A percentile compares a stretch with the other conserved stretches of the same genome.
Evolutionary conservation across 176 grass and related monocot species (phyloP).

Genomic region (Oryza meyeriana): DNA sequence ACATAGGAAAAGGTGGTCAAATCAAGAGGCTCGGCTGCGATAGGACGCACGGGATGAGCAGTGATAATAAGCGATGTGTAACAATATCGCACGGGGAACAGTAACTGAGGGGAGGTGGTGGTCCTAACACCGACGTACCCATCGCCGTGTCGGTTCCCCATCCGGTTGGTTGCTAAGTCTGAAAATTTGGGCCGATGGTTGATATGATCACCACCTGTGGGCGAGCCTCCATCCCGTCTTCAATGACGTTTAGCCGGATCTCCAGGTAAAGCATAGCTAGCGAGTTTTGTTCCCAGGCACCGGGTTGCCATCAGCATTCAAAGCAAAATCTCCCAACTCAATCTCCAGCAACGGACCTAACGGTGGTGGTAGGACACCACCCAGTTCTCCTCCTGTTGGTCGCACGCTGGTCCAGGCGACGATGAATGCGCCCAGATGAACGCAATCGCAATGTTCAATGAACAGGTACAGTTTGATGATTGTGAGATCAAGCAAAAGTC

Average conservation of each 20-base stretch:
- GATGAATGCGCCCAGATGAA: background rate
- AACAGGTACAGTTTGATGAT: background rate
- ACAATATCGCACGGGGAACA: constrained; percentile 1
- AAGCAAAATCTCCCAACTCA: constrained; percentile 31
- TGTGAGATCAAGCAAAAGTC: background rate
- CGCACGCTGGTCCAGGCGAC: background rate
- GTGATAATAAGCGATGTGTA: background rate
- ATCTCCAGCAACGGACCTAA: constrained; percentile 33
- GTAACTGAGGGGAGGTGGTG: background rate
- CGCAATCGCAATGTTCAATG: background rate
- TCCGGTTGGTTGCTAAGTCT: constrained; percentile 38
- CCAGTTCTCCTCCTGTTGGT: background rate
- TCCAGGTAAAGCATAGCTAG: constrained; percentile 33
- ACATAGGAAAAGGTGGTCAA: background rate
- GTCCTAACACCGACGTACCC: constrained; percentile 19
- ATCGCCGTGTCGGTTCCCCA: constrained; percentile 35
- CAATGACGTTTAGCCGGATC: constrained; percentile 20
- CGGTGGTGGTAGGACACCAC: constrained; percentile 20
- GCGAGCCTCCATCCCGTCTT: background rate
- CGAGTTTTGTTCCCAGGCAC: constrained; percentile 1
- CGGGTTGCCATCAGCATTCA: constrained; percentile 40
- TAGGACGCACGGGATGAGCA: background rate
- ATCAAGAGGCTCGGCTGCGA: background rate
- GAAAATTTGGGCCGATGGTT: constrained; percentile 3
- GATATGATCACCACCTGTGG: background rate